A percentile compares a stretch with the other conserved stretches of the same genome.
Evolutionary conservation across 2,329 filamentous ascomycete species (phyloP).

Genomic region (Graphiopsis chlorocephala): DNA sequence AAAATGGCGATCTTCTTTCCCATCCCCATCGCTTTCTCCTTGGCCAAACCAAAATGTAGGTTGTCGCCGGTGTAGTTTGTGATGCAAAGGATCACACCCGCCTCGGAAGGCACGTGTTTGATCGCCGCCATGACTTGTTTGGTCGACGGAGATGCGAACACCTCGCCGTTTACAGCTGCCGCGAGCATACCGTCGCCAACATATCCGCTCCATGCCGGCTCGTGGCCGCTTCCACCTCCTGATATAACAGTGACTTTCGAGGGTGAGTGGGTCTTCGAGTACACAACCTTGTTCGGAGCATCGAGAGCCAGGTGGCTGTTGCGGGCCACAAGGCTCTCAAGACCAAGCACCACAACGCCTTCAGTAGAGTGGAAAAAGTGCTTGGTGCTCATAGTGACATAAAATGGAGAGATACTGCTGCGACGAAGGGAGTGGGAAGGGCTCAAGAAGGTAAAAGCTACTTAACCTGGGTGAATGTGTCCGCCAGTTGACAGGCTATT

Average conservation of each 20-base stretch:
- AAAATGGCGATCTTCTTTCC: constrained; percentile 48
- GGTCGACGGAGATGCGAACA: constrained; percentile 48
- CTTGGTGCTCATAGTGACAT: constrained; percentile 49
- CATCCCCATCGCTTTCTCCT: constrained; percentile 45
- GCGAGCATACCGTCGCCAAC: constrained; percentile 50
- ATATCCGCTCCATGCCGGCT: constrained; percentile 50
- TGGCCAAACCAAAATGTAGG: constrained; percentile 49
- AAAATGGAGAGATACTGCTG: not conserved
- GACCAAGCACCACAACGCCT: constrained; percentile 50
- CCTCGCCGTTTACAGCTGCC: constrained; percentile 48
- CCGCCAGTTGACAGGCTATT: constrained; percentile 7
- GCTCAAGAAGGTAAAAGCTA: not conserved
- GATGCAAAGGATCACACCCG: constrained; percentile 48
- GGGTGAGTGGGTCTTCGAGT: constrained; percentile 43
- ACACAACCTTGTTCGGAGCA: constrained; percentile 48
- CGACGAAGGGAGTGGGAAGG: not conserved
- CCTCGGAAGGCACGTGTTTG: constrained; percentile 44
- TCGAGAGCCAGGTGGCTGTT: constrained; percentile 47
- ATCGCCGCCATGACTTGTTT: constrained; percentile 52
- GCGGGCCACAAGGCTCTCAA: constrained; percentile 46
- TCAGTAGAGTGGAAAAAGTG: constrained; percentile 54
- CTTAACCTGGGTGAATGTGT: not conserved
- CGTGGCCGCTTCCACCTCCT: constrained; percentile 48
- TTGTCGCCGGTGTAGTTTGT: constrained; percentile 52
- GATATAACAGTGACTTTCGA: constrained; percentile 47